Conservation (phyloP, 257 asterid genomes). For the Jaltomata sinuosa region DNA sequence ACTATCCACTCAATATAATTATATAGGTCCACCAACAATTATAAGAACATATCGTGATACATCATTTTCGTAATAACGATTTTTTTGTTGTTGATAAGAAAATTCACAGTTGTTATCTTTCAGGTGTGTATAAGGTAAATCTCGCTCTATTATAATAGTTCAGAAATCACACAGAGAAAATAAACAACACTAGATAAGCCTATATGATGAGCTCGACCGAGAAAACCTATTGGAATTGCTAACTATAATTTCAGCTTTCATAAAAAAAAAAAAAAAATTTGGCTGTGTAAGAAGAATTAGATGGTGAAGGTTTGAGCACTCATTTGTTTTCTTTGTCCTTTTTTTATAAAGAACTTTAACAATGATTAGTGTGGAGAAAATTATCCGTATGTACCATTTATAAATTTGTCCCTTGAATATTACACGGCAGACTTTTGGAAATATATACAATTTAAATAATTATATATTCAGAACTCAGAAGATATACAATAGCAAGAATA, state of each 20-base stretch:
- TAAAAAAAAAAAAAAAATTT: too few relatives aligned
- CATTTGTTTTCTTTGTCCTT: background rate
- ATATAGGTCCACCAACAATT: background rate
- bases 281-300: background rate
- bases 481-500: background rate
- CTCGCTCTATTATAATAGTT: background rate
- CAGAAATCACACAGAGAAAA: background rate
- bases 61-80: background rate
- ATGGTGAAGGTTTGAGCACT: background rate
- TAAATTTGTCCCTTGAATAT: background rate
- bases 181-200: background rate
- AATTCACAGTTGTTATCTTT: too few relatives aligned
- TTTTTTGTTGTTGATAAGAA: background rate
- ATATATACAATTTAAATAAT: background rate
- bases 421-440: background rate
- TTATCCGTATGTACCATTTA: background rate
- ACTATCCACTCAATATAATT: background rate
- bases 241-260: background rate
- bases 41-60: background rate
- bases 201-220: background rate
- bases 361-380: background rate
- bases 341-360: background rate
- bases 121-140: background rate
- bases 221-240: too few relatives aligned
- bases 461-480: background rate